Base-by-base conservation (phyloP, 805 yeast genomes). In the Starmera quercuum region DNA sequence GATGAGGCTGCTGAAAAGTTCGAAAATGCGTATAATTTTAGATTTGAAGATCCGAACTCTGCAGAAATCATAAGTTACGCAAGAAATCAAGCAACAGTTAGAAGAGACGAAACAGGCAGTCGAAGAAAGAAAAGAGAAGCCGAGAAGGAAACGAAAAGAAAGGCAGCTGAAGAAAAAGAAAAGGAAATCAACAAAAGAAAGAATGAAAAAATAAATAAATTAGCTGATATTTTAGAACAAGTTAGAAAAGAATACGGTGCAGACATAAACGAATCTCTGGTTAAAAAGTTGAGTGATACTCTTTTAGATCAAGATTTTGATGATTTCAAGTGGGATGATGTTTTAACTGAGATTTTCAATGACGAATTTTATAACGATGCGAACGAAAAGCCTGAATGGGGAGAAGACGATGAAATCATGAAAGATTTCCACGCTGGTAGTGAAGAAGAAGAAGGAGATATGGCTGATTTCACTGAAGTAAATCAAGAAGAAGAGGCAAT, bases 1-100 rank as follows among this genome's bases (percentile, higher is more conserved):
- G 97, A 90, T 31, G 83, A 85, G 28, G 92, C 94, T 3, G 96
- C 83, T 6, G 98, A 92, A 47, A 66, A 75, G 49, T 87, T 85
- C 49, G 98, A 92, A 58, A 76, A 77, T 42, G 96, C 95, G 0
- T 90, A 88, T 61, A 92, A 92, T 52, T 90, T 90, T 68, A 73
- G 98, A 54, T 92, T 73, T 55, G 98, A 92, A 59, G 97, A 88
- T 49, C 87, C 95, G 12, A 75, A 78, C 44, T 73, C 95, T 6
- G 85, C 90, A 0, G 96, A 90, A 50, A 84, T 92, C 56, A 81
- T 88, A 14, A 81, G 95, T 13, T 92, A 90, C 63, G 97, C 97
- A 3, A 86, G 98, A 72, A 80, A 68, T 28, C 96, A 87, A 59
- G 95, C 92, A 17, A 86, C 97, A 0, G 68, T 87, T 52, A 78